Evolutionary conservation across 495 filamentous ascomycete species (phyloP), one percentile per base, ranked within the genome.

Genomic region (Penicillium parvum): DNA sequence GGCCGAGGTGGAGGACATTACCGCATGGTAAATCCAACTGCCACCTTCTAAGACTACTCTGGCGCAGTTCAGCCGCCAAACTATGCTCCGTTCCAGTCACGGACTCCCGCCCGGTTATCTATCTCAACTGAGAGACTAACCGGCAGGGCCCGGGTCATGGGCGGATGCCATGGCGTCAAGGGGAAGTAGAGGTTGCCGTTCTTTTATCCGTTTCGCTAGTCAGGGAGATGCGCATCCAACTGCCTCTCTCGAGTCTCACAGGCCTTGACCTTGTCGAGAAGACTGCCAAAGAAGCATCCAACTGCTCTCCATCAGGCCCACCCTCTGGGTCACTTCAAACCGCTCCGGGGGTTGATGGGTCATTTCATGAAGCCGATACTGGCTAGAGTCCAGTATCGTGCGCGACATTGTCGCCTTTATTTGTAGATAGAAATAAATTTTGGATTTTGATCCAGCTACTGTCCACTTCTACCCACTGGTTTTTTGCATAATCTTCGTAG

Each of bases 1-100:
- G 67, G 88, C 88, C 2, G 91, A 98, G 68, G 90, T 96, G 29
- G 91, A 90, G 45, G 92, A 98, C 64, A 96, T 98, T 50, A 96
- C 89, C 38, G 90, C 88, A 27, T 97, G 91, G 91, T 97, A 83
- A 60, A 57, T 16, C 41, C 34, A n/a, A 19, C 23, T 11, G 20
- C 32, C 12, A 26, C 12, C 2, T 19, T 28, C 23, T 32, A 7
- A 20, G 28, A 4, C 32, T 18, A 37, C 37, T 37, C 17, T 27
- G 53, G 53, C 57, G 53, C 57, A 60, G 57, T 49, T 43, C 50
- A 65, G 66, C 65, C 61, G 66, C 63, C 63, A 60, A 48, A 40
- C 49, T 46, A 52, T 54, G 57, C 47, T 54, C 52, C 40, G 39
- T 50, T 40, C 23, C 42, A 42, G 57, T 40, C 43, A 38, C 40